Evolutionary conservation across 345 rosid species (phyloP).

Genomic region (Clausena lansium): DNA sequence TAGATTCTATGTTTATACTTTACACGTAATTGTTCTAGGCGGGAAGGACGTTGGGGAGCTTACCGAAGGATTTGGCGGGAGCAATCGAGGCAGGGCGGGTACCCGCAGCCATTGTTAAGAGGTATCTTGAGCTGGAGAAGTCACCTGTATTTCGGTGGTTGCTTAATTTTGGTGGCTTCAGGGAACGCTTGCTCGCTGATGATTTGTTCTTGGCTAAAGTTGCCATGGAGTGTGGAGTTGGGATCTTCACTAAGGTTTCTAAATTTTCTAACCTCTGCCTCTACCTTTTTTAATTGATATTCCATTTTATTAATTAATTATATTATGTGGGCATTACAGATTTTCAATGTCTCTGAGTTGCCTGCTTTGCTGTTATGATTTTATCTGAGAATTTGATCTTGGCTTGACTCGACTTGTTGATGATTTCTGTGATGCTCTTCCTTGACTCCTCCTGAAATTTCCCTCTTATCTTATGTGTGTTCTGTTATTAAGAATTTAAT

Average conservation of each 20-base stretch:
- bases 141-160: conserved; percentile 49
- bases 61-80: conserved; percentile 61
- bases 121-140: conserved; percentile 59
- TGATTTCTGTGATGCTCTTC: background rate
- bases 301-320: no score
- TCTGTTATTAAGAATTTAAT: background rate
- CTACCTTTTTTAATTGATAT: background rate
- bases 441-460: background rate
- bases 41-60: conserved; percentile 47
- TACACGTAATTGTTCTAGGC: conserved; percentile 19
- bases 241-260: conserved; percentile 67
- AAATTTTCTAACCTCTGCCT: background rate
- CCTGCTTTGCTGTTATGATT: background rate
- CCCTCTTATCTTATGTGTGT: no score
- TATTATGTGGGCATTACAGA: background rate
- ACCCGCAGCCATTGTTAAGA: conserved; percentile 44
- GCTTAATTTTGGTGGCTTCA: conserved; percentile 64
- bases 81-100: conserved; percentile 54
- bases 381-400: background rate
- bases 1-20: background rate
- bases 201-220: conserved; percentile 71
- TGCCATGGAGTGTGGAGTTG: conserved; percentile 73
- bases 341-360: background rate
- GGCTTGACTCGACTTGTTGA: no score
- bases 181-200: conserved; percentile 67